phyloP scores from a whole-genome alignment of 805 yeast species.

The Metschnikowia hibisci region DNA sequence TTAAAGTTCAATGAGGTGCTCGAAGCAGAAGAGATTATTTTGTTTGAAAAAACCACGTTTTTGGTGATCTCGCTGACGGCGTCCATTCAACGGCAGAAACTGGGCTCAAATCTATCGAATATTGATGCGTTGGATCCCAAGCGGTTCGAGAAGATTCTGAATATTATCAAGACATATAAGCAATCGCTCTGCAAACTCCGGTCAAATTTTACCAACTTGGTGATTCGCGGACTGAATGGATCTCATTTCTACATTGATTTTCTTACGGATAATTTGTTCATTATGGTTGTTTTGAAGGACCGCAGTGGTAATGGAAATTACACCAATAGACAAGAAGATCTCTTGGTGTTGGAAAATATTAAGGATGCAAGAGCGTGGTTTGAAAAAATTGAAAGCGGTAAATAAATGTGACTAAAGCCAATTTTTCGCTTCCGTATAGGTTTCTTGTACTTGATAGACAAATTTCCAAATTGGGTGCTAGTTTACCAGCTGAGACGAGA shows the following conservation, averaged over 20 bases:
- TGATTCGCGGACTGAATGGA: slow-evolving; percentile 57
- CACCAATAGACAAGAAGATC: slow-evolving; percentile 38
- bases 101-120: slow-evolving; percentile 5
- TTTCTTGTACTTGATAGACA: too few species aligned
- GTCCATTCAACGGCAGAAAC: slow-evolving; percentile 28
- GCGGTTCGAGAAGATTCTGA: slow-evolving; percentile 89
- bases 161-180: slow-evolving; percentile 89
- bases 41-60: slow-evolving; percentile 92
- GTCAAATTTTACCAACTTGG: slow-evolving; percentile 74
- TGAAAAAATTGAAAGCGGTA: slow-evolving; percentile 38
- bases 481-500: too few species aligned
- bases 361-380: slow-evolving; percentile 55
- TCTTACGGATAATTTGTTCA: slow-evolving; percentile 56
- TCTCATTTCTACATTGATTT: slow-evolving; percentile 49
- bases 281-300: slow-evolving; percentile 55
- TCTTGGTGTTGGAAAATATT: slow-evolving; percentile 52
- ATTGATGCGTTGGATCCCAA: slow-evolving; percentile 66
- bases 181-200: slow-evolving; percentile 86
- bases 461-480: too few species aligned
- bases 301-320: slow-evolving; percentile 20
- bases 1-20: slow-evolving; percentile 66
- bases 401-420: slow-evolving; percentile 1
- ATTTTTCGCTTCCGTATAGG: too few species aligned
- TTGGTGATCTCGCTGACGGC: slow-evolving; percentile 67
- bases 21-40: slow-evolving; percentile 83